Percentiles rank a stretch among this genome's conserved stretches.
phyloP scores from a whole-genome alignment of 352 stramenopile species.

The Pythium volutum region DNA sequence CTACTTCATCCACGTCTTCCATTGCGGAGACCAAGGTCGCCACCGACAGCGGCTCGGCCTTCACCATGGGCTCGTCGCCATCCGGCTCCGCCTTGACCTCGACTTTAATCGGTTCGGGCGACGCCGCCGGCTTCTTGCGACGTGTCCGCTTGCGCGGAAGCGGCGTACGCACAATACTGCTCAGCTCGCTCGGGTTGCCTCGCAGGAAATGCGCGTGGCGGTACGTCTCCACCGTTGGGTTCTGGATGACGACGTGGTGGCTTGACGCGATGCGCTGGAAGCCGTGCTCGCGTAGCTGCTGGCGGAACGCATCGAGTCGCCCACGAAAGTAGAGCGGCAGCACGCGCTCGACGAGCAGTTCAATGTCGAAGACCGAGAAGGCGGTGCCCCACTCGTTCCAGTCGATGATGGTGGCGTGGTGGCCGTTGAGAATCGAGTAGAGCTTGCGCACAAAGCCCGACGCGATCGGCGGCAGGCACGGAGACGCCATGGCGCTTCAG shows the following conservation, averaged over 20 bases:
- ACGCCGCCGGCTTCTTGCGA: constrained; percentile 9
- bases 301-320: constrained; percentile 53
- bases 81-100: constrained; percentile 7
- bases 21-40: background rate
- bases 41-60: constrained; percentile 10
- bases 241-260: background rate
- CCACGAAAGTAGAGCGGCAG: constrained; percentile 70
- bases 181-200: constrained; percentile 17
- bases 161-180: constrained; percentile 20
- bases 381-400: constrained; percentile 51
- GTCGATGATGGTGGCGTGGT: constrained; percentile 47
- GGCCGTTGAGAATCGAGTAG: constrained; percentile 69
- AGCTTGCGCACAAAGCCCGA: constrained; percentile 73
- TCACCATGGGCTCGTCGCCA: background rate
- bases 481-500: background rate
- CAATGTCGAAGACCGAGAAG: constrained; percentile 54
- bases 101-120: background rate
- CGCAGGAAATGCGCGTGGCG: constrained; percentile 21
- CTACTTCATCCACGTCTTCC: constrained; percentile 2
- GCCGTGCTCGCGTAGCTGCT: constrained; percentile 69
- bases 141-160: constrained; percentile 20
- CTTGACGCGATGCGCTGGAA: constrained; percentile 30
- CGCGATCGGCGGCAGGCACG: constrained; percentile 36
- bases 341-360: constrained; percentile 41
- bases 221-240: constrained; percentile 16